A percentile compares a stretch with the other conserved stretches of the same genome.
These are phyloP conservation scores for Suillus placidus DNA, from an alignment of 768 basidiomycete genomes.

Conservation along the genomic window DNA sequence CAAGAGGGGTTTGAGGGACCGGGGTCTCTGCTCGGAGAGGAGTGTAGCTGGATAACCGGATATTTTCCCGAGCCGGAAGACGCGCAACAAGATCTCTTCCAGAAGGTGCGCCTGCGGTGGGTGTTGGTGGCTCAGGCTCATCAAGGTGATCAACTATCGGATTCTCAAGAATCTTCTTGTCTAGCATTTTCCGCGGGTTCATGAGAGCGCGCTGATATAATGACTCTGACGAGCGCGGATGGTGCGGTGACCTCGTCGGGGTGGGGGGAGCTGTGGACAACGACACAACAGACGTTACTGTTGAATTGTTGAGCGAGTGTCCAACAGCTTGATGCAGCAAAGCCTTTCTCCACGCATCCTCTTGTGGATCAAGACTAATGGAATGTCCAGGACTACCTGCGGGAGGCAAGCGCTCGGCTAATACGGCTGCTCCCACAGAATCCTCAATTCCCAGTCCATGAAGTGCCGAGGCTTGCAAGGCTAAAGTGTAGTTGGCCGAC, in stretches of 20 bases:
- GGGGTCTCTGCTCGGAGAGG: conserved; percentile 70
- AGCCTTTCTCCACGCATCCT: conserved; percentile 76
- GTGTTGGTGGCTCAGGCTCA: conserved; percentile 31
- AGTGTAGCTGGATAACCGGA: conserved; percentile 44
- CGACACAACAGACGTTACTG: conserved; percentile 44
- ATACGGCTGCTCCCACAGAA: conserved; percentile 72
- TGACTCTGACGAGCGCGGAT: conserved; percentile 25
- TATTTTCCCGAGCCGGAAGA: conserved; percentile 34
- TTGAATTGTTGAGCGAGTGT: conserved; percentile 67
- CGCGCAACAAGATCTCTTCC: conserved; percentile 19
- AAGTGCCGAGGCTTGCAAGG: conserved; percentile 73
- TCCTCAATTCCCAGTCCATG: conserved; percentile 75
- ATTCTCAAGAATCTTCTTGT: conserved; percentile 49
- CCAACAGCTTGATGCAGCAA: conserved; percentile 78
- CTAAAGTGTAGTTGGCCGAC: conserved; percentile 68
- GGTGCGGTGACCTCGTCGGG: conserved; percentile 34
- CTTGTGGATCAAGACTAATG: conserved; percentile 48
- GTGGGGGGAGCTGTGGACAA: conserved; percentile 37
- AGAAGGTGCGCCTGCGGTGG: conserved; percentile 10
- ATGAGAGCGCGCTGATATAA: conserved; percentile 22
- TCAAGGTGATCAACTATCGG: conserved; percentile 39
- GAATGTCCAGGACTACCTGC: conserved; percentile 63
- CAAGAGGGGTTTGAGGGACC: conserved; percentile 59
- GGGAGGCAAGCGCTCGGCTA: conserved; percentile 75
- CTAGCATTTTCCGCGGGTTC: conserved; percentile 34